phyloP scores from a whole-genome alignment of 2,329 filamentous ascomycete genomes.

The Arthroderma sp. region DNA sequence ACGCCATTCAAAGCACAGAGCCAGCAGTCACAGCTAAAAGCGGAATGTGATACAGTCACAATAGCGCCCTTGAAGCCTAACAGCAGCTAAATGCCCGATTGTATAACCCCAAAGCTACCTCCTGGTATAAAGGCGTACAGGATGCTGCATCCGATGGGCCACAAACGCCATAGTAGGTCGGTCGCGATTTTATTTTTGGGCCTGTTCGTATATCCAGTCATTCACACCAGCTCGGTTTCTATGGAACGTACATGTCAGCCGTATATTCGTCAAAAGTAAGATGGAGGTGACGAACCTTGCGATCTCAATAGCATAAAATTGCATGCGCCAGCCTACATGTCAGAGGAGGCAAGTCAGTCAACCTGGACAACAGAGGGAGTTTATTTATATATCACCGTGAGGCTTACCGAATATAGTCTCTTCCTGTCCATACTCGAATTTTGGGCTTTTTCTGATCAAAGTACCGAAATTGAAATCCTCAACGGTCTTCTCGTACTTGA shows the following conservation, averaged over 20 bases:
- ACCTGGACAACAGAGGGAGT: background rate
- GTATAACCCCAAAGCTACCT: no score
- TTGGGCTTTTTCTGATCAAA: constrained; percentile 67
- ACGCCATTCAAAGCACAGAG: no score
- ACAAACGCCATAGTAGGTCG: background rate
- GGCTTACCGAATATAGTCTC: constrained; percentile 77
- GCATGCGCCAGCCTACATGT: constrained; percentile 54
- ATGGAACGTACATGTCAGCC: background rate
- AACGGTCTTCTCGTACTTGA: constrained; percentile 84
- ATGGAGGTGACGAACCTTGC: constrained; percentile 44
- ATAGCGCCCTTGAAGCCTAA: no score
- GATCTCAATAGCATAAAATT: constrained; percentile 70
- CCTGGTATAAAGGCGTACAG: no score
- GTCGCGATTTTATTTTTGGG: constrained; percentile 33
- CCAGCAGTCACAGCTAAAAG: no score
- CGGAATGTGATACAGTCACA: no score
- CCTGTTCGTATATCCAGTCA: constrained; percentile 90
- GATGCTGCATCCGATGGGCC: background rate
- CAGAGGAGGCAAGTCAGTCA: background rate
- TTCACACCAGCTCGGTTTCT: constrained; percentile 80
- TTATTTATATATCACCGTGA: background rate
- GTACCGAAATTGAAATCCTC: constrained; percentile 98
- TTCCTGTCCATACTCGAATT: constrained; percentile 72
- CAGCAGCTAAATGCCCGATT: no score
- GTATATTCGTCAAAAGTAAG: constrained; percentile 8